Evolutionary conservation across 345 rosid species (phyloP).

Genomic region (Ceriops tagal): DNA sequence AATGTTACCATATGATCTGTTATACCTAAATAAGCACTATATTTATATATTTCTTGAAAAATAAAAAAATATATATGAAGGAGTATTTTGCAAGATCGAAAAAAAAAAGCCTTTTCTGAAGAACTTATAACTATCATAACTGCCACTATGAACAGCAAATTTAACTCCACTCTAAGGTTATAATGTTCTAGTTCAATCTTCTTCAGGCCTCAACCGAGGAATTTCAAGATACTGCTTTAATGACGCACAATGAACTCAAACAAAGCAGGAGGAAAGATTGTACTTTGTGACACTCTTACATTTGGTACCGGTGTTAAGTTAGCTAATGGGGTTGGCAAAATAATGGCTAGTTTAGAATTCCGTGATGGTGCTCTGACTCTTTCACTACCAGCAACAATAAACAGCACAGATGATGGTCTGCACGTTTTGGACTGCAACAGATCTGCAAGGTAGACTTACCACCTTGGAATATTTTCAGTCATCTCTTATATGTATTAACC

Average conservation of each 20-base stretch:
- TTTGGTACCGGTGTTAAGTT: conserved; percentile 10
- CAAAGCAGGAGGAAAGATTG: conserved; percentile 19
- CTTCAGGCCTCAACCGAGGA: conserved; percentile 8
- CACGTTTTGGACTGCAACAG: conserved; percentile 22
- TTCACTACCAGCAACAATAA: conserved; percentile 26
- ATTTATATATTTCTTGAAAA: too few relatives aligned
- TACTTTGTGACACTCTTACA: conserved; percentile 10
- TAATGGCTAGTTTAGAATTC: conserved; percentile 11
- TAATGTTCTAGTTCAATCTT: too few relatives aligned
- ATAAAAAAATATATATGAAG: too few relatives aligned
- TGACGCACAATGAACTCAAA: conserved; percentile 15
- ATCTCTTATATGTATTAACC: background rate
- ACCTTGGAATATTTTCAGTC: background rate
- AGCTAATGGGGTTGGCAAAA: conserved; percentile 18
- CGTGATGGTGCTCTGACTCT: conserved; percentile 17
- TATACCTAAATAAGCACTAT: too few relatives aligned
- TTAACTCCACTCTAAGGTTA: too few relatives aligned
- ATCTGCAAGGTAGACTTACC: conserved; percentile 20
- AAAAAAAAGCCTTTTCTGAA: too few relatives aligned
- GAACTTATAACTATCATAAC: too few relatives aligned
- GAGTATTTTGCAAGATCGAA: too few relatives aligned
- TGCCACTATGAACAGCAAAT: too few relatives aligned
- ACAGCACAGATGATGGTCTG: conserved; percentile 18
- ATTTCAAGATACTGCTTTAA: conserved; percentile 11
- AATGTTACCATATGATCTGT: too few relatives aligned